A percentile compares a stretch with the other conserved stretches of the same genome.
Evolutionary conservation across 2,329 filamentous ascomycete species (phyloP).

Genomic region (Fusarium subglutinans): DNA sequence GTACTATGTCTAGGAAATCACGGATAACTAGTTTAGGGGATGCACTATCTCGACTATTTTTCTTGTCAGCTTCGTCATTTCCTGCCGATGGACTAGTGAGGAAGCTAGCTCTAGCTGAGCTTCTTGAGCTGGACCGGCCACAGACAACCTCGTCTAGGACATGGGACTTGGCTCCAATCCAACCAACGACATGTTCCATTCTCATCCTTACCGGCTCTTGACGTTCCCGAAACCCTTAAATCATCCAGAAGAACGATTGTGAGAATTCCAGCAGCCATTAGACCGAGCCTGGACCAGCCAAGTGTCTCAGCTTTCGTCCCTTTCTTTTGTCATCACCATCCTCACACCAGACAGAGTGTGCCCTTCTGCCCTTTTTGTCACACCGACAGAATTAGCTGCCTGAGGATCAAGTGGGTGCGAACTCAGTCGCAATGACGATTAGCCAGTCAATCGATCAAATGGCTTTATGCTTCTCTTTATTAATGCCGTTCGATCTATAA

Average conservation of each 20-base stretch:
- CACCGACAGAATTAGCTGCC: constrained; percentile 1
- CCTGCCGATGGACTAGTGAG: constrained; percentile 2
- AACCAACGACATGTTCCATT: background rate
- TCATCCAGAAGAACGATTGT: background rate
- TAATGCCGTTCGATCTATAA: background rate
- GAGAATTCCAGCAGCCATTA: background rate
- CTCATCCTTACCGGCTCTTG: constrained; percentile 3
- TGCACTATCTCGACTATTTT: background rate
- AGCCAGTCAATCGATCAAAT: background rate
- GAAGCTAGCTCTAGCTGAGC: background rate
- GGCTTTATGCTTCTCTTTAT: background rate
- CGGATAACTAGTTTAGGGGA: background rate
- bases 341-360: background rate
- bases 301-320: constrained; percentile 1
- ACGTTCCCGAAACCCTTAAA: background rate
- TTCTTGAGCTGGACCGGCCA: background rate
- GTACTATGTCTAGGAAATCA: background rate
- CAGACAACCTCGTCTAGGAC: background rate
- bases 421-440: constrained; percentile 3
- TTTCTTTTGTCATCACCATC: background rate
- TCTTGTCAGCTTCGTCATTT: background rate
- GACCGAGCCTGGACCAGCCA: constrained; percentile 9
- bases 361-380: background rate
- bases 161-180: background rate
- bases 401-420: background rate